Conservation (phyloP, 345 rosid species). For the Populus ilicifolia region DNA sequence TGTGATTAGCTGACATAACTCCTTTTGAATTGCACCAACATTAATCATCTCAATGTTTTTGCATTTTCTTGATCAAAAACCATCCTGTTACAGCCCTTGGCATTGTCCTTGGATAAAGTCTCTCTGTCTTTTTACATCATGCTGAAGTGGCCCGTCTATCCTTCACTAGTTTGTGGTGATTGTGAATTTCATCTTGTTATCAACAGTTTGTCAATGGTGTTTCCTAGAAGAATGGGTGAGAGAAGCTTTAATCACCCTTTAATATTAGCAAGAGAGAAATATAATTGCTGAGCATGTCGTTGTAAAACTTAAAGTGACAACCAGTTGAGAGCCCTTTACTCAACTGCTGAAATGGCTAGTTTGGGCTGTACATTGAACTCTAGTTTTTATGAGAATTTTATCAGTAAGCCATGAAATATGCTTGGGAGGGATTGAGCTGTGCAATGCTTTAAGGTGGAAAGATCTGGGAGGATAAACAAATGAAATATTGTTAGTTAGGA, state of each 20-base stretch:
- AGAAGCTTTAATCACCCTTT: background rate
- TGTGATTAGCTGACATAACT: background rate
- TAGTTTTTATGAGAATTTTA: background rate
- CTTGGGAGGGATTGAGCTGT: background rate
- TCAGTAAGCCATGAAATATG: background rate
- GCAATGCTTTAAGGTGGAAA: background rate
- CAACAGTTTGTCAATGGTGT: background rate
- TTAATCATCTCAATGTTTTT: background rate
- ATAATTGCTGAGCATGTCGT: background rate
- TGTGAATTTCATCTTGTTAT: background rate
- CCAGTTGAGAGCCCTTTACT: background rate
- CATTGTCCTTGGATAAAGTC: background rate
- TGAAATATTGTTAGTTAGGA: background rate
- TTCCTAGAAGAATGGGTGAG: background rate
- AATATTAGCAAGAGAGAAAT: background rate
- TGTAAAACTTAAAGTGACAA: background rate
- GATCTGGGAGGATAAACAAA: background rate
- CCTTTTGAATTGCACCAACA: background rate
- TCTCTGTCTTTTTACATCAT: background rate
- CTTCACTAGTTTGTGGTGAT: background rate
- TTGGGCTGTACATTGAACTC: background rate
- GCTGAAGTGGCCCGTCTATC: background rate
- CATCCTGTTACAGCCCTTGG: background rate
- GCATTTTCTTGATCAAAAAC: background rate
- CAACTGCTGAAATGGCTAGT: background rate